Percentiles rank a stretch among this genome's conserved stretches.
Conservation (phyloP, 768 basidiomycete species). For the Lactifluus pinguis region DNA sequence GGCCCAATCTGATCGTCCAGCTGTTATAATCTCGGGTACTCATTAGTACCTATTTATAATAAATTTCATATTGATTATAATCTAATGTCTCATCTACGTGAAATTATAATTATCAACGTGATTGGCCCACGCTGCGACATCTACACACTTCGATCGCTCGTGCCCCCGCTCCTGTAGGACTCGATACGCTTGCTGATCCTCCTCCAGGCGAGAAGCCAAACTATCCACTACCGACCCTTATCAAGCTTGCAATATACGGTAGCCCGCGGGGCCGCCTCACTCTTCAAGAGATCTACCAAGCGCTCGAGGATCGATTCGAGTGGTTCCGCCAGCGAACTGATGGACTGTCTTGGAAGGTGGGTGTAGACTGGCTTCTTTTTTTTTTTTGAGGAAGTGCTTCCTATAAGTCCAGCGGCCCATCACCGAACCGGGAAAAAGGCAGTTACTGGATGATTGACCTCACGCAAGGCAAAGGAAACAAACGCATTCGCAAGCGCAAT, state of each 20-base stretch:
- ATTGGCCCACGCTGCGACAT: too few relatives aligned
- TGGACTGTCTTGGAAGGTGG: slow-evolving; percentile 56
- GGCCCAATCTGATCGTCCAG: too few relatives aligned
- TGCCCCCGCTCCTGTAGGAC: slow-evolving; percentile 60
- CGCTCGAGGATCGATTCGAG: slow-evolving; percentile 45
- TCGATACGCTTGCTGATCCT: too few relatives aligned
- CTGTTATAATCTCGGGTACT: too few relatives aligned
- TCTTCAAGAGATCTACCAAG: slow-evolving; percentile 52
- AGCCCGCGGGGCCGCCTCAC: slow-evolving; percentile 46
- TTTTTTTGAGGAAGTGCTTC: slow-evolving; percentile 45
- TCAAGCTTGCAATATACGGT: too few relatives aligned
- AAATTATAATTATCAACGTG: too few relatives aligned
- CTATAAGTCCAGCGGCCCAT: slow-evolving; percentile 45
- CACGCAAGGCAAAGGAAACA: slow-evolving; percentile 49
- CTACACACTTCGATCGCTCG: too few relatives aligned
- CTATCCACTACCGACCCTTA: too few relatives aligned
- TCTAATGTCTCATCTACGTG: too few relatives aligned
- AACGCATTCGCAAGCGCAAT: slow-evolving; percentile 49
- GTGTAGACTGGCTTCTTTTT: neutral
- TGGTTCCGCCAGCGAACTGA: slow-evolving; percentile 39
- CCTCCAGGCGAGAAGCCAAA: too few relatives aligned
- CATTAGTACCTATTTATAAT: too few relatives aligned
- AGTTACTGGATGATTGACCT: slow-evolving; percentile 55
- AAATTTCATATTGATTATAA: too few relatives aligned
- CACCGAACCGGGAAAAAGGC: slow-evolving; percentile 63